Percentiles rank a stretch among this genome's conserved stretches.
phyloP scores from a whole-genome alignment of 768 basidiomycete genomes.

The Chlorophyllum brunneum region DNA sequence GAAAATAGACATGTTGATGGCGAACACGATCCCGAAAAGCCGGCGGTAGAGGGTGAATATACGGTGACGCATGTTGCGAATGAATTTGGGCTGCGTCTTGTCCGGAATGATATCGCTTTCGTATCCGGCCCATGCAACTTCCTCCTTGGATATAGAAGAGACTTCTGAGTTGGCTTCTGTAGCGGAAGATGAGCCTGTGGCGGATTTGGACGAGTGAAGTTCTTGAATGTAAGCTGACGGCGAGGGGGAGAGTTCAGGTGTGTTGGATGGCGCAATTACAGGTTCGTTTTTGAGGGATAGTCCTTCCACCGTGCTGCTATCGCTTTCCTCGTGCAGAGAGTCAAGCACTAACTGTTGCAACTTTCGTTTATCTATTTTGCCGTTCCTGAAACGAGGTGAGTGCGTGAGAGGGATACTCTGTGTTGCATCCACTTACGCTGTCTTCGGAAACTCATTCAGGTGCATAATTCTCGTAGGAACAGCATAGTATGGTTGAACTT shows the following conservation, averaged over 20 bases:
- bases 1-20: slow-evolving; percentile 50
- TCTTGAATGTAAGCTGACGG: slow-evolving; percentile 14
- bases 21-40: slow-evolving; percentile 56
- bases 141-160: slow-evolving; percentile 28
- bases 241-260: slow-evolving; percentile 12
- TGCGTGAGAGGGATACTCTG: background rate
- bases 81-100: slow-evolving; percentile 43
- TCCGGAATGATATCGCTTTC: slow-evolving; percentile 45
- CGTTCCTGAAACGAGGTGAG: slow-evolving; percentile 31
- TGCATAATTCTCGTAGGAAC: slow-evolving; percentile 44
- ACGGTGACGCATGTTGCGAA: slow-evolving; percentile 52
- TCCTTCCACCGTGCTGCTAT: slow-evolving; percentile 1
- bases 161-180: slow-evolving; percentile 23
- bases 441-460: slow-evolving; percentile 48
- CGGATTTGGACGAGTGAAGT: slow-evolving; percentile 12
- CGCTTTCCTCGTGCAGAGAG: slow-evolving; percentile 11
- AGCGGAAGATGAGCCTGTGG: slow-evolving; percentile 14
- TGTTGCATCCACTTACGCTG: slow-evolving; percentile 31
- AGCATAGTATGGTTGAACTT: slow-evolving; percentile 57
- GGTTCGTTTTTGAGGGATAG: slow-evolving; percentile 13
- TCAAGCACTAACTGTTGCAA: slow-evolving; percentile 35
- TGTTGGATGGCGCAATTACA: slow-evolving; percentile 10
- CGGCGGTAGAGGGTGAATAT: slow-evolving; percentile 55
- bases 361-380: slow-evolving; percentile 47
- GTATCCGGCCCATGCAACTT: slow-evolving; percentile 50